Base-by-base conservation (phyloP, 352 stramenopile species). In the Albugo laibachii region DNA sequence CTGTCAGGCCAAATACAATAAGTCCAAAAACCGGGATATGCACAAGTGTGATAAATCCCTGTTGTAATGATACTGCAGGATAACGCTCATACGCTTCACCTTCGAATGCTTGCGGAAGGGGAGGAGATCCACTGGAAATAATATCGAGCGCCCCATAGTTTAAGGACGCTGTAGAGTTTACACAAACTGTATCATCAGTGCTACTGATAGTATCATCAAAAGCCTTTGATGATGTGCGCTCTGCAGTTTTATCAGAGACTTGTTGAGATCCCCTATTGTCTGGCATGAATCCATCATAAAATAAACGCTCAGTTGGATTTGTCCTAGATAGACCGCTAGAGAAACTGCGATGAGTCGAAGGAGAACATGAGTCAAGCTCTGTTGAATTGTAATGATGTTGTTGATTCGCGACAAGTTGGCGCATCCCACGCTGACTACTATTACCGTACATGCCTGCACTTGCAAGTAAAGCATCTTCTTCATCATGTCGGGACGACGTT, bases 1-100 rank as follows among this genome's bases (percentile, higher is more conserved):
- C 77, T 39, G 71, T 82, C 41, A 89, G 60, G 0, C 73, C 76
- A 14, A 72, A 67, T 5, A 89, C 68, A 52, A 86, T 83, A 37
- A 86, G 52, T 18, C 68, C 73, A 52, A 85, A 89, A 36, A 83
- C 70, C 3, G 75, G 75, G 16, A 83, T 77, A 38, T 72, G 62
- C 20, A 78, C 49, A 18, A 88, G 58, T 43, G 74, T 66, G 44
- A 68, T 61, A 24, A 83, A 48, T 1, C 72, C 72, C 1, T 84
- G 69, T 14, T 60, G 63, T 47, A 84, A 76, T 16, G 69, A 75
- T 1, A 66, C 69, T 8, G 8, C 24, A 31, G 24, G 24, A 31
- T 31, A 31, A 47, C 82, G 69, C 47, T 82, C 65, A 56, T 76
- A 84, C 41, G 62, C 66, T 24, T 79, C 60, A 24, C 52, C 63